Evolutionary conservation across 495 filamentous ascomycete species (phyloP).

Genomic region (Parathielavia hyrcaniae): DNA sequence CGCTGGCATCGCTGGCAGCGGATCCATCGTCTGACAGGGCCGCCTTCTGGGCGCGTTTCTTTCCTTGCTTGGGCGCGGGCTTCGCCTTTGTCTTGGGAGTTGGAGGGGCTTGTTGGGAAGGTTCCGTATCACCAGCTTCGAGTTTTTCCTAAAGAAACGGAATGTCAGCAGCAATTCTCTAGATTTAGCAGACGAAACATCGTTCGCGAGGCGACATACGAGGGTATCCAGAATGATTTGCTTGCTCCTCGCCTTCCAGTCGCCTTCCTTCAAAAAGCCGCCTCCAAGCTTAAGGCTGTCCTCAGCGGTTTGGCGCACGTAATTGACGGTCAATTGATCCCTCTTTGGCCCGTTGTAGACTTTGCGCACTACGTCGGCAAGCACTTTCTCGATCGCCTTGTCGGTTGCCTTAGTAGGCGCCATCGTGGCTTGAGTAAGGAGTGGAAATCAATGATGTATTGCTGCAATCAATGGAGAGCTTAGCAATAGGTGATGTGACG

Average conservation of each 20-base stretch:
- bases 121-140: slow-evolving; percentile 8
- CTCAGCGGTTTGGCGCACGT: slow-evolving; percentile 62
- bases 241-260: slow-evolving; percentile 81
- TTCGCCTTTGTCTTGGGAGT: slow-evolving; percentile 7
- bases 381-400: slow-evolving; percentile 25
- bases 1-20: slow-evolving; percentile 21
- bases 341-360: slow-evolving; percentile 53
- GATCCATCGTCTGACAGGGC: slow-evolving; percentile 27
- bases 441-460: background rate
- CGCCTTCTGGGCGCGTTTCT: slow-evolving; percentile 35
- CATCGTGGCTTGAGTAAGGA: background rate
- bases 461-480: background rate
- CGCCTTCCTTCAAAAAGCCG: slow-evolving; percentile 61
- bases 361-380: slow-evolving; percentile 54
- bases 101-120: background rate
- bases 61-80: slow-evolving; percentile 19
- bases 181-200: no score
- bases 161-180: background rate
- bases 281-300: slow-evolving; percentile 55
- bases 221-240: slow-evolving; percentile 61
- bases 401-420: slow-evolving; percentile 3
- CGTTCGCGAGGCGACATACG: slow-evolving; percentile 45
- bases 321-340: slow-evolving; percentile 69
- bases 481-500: background rate
- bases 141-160: background rate